Evolutionary conservation across 2,329 filamentous ascomycete species (phyloP).

Genomic region (Aphanocladium album): DNA sequence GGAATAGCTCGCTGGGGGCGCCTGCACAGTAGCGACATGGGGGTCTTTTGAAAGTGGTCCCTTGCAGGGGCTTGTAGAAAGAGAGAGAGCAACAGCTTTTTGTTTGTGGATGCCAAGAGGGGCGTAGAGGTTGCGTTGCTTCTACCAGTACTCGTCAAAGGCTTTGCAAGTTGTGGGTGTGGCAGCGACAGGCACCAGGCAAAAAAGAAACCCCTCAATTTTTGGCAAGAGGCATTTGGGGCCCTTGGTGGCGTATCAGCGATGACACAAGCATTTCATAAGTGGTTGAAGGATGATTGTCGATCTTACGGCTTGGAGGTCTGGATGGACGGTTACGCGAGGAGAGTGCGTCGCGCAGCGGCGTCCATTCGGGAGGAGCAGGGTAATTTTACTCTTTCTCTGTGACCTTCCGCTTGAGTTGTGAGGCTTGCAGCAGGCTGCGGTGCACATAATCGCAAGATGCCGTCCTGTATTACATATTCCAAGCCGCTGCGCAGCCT

Average conservation of each 20-base stretch:
- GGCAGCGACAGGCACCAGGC: not conserved
- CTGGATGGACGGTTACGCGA: not conserved
- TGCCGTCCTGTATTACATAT: too few relatives aligned
- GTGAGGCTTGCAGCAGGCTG: too few relatives aligned
- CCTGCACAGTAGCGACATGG: not conserved
- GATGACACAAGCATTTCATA: not conserved
- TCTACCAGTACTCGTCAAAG: not conserved
- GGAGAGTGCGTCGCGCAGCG: not conserved
- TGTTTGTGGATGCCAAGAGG: not conserved
- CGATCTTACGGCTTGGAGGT: not conserved
- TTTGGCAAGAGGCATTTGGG: not conserved
- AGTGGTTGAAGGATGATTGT: not conserved
- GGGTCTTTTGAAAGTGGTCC: not conserved
- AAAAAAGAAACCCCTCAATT: constrained; percentile 1
- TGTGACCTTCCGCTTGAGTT: too few relatives aligned
- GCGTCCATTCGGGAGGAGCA: too few relatives aligned
- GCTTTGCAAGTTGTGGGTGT: not conserved
- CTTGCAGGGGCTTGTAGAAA: not conserved
- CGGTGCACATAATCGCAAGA: too few relatives aligned
- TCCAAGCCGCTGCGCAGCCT: too few relatives aligned
- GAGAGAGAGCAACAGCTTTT: too few relatives aligned
- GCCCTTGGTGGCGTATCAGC: not conserved
- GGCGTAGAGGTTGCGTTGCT: not conserved
- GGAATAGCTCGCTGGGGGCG: constrained; percentile 5
- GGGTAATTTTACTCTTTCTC: not conserved